A percentile compares a stretch with the other conserved stretches of the same genome.
Conservation (phyloP, 2,329 filamentous ascomycete species). For the Teratosphaeria viscida region DNA sequence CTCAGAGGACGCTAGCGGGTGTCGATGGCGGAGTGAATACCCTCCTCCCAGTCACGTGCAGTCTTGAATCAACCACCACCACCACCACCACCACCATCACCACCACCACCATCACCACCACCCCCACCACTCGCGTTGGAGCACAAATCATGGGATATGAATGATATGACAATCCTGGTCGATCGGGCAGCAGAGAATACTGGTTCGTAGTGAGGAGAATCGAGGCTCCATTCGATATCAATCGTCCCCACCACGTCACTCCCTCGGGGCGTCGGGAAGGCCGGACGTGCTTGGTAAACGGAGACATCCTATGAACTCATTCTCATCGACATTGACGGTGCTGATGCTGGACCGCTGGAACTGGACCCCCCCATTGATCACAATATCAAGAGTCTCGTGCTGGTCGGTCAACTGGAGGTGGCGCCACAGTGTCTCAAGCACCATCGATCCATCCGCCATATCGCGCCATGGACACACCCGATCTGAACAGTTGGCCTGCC, state of each 20-base stretch:
- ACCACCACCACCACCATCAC: too few relatives aligned
- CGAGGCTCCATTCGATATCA: neutral
- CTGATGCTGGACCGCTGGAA: neutral
- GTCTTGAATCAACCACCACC: neutral
- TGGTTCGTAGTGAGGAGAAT: neutral
- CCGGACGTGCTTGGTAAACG: neutral
- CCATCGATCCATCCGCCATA: neutral
- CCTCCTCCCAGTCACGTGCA: neutral
- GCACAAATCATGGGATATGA: neutral
- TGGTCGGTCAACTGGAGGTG: neutral
- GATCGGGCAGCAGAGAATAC: neutral
- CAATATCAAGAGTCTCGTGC: neutral
- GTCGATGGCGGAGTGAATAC: neutral
- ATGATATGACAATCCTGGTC: neutral
- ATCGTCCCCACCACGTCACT: neutral
- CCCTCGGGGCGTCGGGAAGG: neutral
- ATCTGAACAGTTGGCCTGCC: conserved; percentile 1
- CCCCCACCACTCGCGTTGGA: too few relatives aligned
- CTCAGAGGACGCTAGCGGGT: neutral
- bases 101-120: neutral
- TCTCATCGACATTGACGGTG: too few relatives aligned
- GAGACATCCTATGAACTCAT: neutral
- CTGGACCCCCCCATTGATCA: neutral
- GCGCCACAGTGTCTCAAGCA: neutral
- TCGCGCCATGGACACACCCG: neutral